Conservation (phyloP, 352 stramenopile genomes). For the Phytophthora sp. region DNA sequence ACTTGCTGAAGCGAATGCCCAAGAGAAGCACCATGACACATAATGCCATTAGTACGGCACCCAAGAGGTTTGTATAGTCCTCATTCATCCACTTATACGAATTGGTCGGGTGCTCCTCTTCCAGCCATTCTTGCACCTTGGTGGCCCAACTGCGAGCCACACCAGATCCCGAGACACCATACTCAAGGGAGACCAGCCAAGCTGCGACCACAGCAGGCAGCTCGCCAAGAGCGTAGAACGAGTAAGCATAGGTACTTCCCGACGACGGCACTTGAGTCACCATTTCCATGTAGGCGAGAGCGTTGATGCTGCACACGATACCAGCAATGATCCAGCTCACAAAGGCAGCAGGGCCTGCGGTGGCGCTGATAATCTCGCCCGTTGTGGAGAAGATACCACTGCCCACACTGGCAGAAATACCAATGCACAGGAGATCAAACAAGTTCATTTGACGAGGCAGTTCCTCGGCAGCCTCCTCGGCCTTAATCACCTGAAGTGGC, state of each 20-base stretch:
- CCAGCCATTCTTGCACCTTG: slow-evolving; percentile 85
- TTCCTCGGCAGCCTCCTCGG: slow-evolving; percentile 77
- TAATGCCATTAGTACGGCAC: slow-evolving; percentile 69
- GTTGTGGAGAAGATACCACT: slow-evolving; percentile 92
- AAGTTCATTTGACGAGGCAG: slow-evolving; percentile 77
- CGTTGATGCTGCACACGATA: slow-evolving; percentile 79
- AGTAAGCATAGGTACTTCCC: slow-evolving; percentile 92
- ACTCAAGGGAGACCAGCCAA: slow-evolving; percentile 93
- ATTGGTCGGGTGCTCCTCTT: slow-evolving; percentile 45
- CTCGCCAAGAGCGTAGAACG: slow-evolving; percentile 93
- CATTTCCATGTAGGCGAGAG: slow-evolving; percentile 92
- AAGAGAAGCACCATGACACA: slow-evolving; percentile 78
- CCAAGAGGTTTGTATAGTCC: slow-evolving; percentile 64
- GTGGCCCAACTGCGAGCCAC: slow-evolving; percentile 92
- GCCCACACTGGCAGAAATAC: slow-evolving; percentile 92
- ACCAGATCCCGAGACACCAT: slow-evolving; percentile 88
- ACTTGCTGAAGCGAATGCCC: slow-evolving; percentile 90
- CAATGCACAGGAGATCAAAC: slow-evolving; percentile 91
- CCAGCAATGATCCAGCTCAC: slow-evolving; percentile 86
- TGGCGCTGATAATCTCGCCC: slow-evolving; percentile 75
- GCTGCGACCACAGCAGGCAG: slow-evolving; percentile 90
- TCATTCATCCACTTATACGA: slow-evolving; percentile 64
- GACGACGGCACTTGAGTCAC: slow-evolving; percentile 88
- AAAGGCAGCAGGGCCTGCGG: slow-evolving; percentile 79
- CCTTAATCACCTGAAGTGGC: slow-evolving; percentile 71